phyloP scores from a whole-genome alignment of 805 yeast genomes.

The Saccharomycopsis lassenensis region DNA sequence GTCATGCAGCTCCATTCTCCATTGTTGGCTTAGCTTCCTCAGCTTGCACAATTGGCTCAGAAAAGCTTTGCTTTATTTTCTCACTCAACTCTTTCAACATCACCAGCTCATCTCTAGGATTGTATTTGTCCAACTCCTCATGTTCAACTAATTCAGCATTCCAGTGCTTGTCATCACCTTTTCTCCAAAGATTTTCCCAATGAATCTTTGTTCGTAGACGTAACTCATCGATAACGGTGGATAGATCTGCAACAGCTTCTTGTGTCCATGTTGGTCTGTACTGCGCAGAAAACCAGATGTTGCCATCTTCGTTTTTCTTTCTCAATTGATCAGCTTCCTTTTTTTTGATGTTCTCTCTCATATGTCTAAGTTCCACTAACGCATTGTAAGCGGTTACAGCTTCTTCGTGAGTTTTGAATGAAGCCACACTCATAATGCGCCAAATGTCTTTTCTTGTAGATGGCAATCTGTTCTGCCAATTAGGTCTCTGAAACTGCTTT shows the following conservation, averaged over 20 bases:
- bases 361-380: slow-evolving; percentile 59
- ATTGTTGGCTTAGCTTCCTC: no score
- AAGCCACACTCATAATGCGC: slow-evolving; percentile 83
- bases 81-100: slow-evolving; percentile 46
- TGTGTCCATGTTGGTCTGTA: slow-evolving; percentile 85
- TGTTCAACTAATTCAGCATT: slow-evolving; percentile 45
- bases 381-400: slow-evolving; percentile 69
- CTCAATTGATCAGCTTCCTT: slow-evolving; percentile 58
- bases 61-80: slow-evolving; percentile 24
- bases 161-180: slow-evolving; percentile 76
- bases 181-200: slow-evolving; percentile 87
- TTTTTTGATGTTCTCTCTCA: slow-evolving; percentile 53
- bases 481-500: slow-evolving; percentile 67
- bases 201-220: slow-evolving; percentile 37
- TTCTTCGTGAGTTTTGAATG: slow-evolving; percentile 44
- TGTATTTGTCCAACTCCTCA: slow-evolving; percentile 42
- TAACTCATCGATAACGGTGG: slow-evolving; percentile 56
- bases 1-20: no score
- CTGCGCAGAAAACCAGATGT: slow-evolving; percentile 79
- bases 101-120: slow-evolving; percentile 57
- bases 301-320: slow-evolving; percentile 62
- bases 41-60: no score
- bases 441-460: slow-evolving; percentile 74
- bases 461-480: slow-evolving; percentile 84
- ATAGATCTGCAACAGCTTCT: slow-evolving; percentile 82